phyloP scores from a whole-genome alignment of 1,139 yeast species.

The Zygosaccharomyces pseudobailii region DNA sequence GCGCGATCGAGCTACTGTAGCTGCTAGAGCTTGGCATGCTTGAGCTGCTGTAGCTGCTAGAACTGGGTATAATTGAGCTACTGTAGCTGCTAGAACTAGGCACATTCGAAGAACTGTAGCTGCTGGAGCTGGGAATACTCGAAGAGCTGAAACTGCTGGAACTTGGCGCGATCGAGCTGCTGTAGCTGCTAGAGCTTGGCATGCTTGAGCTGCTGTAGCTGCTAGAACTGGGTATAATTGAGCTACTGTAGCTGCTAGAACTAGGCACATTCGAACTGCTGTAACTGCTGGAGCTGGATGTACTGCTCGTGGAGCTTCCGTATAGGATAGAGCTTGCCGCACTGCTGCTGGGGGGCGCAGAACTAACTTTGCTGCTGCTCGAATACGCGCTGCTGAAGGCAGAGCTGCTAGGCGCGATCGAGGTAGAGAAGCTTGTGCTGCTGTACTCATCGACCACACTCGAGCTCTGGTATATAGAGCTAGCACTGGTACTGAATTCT shows the following conservation, averaged over 20 bases:
- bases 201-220: background rate
- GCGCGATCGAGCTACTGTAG: background rate
- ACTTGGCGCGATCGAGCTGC: background rate
- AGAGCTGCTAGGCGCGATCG: background rate
- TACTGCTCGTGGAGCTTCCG: background rate
- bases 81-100: slow-evolving; percentile 3
- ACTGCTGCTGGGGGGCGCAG: background rate
- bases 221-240: background rate
- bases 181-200: slow-evolving; percentile 3
- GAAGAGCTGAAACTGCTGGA: background rate
- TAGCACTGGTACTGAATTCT: background rate
- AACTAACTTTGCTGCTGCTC: background rate
- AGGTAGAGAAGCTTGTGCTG: background rate
- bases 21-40: slow-evolving; percentile 2
- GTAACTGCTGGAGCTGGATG: background rate
- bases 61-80: background rate
- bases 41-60: too few relatives aligned
- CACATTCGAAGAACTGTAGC: background rate
- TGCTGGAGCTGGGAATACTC: background rate
- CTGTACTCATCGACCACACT: background rate
- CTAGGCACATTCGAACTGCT: background rate
- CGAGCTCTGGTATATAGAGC: background rate
- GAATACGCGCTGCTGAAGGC: background rate
- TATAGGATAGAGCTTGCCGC: background rate
- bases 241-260: slow-evolving; percentile 2